Base-by-base conservation (phyloP, 2,329 filamentous ascomycete genomes). In the Aureobasidium sp. region DNA sequence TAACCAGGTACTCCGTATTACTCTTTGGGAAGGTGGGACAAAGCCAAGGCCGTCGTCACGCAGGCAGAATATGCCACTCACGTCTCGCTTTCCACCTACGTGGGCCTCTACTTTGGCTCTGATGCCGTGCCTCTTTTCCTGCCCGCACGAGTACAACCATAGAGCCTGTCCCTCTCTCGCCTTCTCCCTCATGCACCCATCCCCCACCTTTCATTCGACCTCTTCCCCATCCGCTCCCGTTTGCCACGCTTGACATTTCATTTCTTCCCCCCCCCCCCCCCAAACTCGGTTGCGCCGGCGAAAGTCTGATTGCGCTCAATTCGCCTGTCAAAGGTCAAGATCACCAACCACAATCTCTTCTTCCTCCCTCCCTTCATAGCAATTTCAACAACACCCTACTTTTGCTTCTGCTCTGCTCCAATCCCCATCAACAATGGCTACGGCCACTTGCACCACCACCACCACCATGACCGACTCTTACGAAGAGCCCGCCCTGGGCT, bases 401-500 rank as follows among this genome's bases (percentile, higher is more conserved):
- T 6, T 17, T 27, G 5, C 15, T 13, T 27, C 42, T 58, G 31
- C 33, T 10, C 21, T 33, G 43, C 31, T 31, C 2, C 46, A 33
- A 25, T 35, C 19, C 35, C 25, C 40, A 10, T 43, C 33, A 49
- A 62, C 57, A 60, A 62, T 62, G 60, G 60, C 60, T 57, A 64
- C 60, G 40, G 59, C 57, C 37, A 63, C 62, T 37, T 65, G 57
- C 61, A 65, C 64, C 15, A 62, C 65, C 61, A 65, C 64, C 15
- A 62, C 65, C 3, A 60, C 62, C 45, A 64, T 68, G 45, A 69
- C 68, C 35, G 69, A 73, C 57, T 71, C 67, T 59, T 67, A 75
- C 62, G 77, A 79, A 65, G 77, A 78, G 66, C 76, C 75, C 21
- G 67, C 72, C 7, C 64, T 74, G 33, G 73, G 75, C 37, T 67